Evolutionary conservation across 805 yeast species (phyloP).

Genomic region (Schwanniomyces yamadae): DNA sequence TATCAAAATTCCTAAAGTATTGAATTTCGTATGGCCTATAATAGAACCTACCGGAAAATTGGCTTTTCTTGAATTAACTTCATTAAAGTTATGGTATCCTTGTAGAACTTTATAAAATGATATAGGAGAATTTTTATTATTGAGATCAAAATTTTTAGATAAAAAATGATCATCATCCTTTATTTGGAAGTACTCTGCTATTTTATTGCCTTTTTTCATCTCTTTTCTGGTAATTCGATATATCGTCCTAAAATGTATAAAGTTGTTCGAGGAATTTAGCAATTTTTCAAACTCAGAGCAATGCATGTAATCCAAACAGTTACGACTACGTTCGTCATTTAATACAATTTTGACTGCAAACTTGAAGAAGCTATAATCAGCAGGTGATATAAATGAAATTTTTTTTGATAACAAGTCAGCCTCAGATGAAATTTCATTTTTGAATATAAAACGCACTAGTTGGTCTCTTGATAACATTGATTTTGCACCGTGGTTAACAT

Average conservation of each 20-base stretch:
- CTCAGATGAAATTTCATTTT: not conserved
- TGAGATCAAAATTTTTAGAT: slow-evolving; percentile 5
- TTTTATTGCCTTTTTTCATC: not conserved
- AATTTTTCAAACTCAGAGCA: slow-evolving; percentile 10
- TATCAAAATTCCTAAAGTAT: slow-evolving; percentile 5
- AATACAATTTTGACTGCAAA: slow-evolving; percentile 10
- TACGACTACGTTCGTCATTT: slow-evolving; percentile 6
- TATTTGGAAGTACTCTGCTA: slow-evolving; percentile 2
- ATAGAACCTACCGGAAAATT: slow-evolving; percentile 3
- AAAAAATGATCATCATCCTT: not conserved
- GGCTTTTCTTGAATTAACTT: not conserved
- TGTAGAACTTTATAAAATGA: slow-evolving; percentile 4
- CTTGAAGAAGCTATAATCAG: slow-evolving; percentile 12
- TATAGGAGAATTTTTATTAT: slow-evolving; percentile 6
- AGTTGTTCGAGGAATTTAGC: slow-evolving; percentile 11
- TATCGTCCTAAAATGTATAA: slow-evolving; percentile 14
- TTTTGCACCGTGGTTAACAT: too few species aligned
- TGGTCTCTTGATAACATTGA: too few species aligned
- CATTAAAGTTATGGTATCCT: not conserved
- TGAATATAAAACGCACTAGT: not conserved
- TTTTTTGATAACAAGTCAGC: not conserved
- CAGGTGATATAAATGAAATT: slow-evolving; percentile 3
- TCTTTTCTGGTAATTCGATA: not conserved
- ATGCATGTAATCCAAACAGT: slow-evolving; percentile 8
- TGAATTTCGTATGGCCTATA: slow-evolving; percentile 7